Evolutionary conservation across 306 rosid genomes (phyloP), one percentile per base, ranked within the genome.

Genomic region (Delonix regia): DNA sequence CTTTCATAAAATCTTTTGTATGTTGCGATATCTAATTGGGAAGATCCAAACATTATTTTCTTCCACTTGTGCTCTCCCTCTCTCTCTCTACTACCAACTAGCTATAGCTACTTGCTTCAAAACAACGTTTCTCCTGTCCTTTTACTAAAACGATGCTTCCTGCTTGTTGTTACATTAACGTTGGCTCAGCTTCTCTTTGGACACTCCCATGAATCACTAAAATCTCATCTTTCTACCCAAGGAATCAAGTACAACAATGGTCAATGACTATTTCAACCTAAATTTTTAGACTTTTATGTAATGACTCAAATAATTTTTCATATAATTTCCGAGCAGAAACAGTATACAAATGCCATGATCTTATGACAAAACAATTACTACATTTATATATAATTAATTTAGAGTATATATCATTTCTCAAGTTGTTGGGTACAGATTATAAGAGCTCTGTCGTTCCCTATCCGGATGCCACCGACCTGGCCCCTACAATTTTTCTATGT

Each of bases 101-200:
- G n/a, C n/a, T n/a, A n/a, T n/a, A n/a, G n/a, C n/a, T 75, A 47
- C 72, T 77, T 70, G 85, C 89, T 87, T 85, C 83, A 77, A 69
- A 80, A 64, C 59, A 61, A 85, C 77, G 85, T 69, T 77, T 73
- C 57, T 69, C 55, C 8, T 36, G 62, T 53, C 69, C 71, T n/a
- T 86, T 68, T 28, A 48, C 65, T 56, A 2, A 14, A 11, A 18
- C 38, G 72, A 68, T 49, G 64, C 45, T 66, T 66, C 71, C 52
- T 66, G n/a, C 24, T 73, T 66, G 48, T 49, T 28, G 48, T 73
- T 63, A 71, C 66, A 72, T 39, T 64, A 10, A 21, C 69, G 38
- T 39, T 53, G 36, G 47, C 45, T 53, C 15, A 13, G 63, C 48
- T 65, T 75, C 76, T 68, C 30, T 48, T 12, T 6, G 44, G 25